Evolutionary conservation across 768 basidiomycete species (phyloP).

Genomic region (Boletellus ananiceps): DNA sequence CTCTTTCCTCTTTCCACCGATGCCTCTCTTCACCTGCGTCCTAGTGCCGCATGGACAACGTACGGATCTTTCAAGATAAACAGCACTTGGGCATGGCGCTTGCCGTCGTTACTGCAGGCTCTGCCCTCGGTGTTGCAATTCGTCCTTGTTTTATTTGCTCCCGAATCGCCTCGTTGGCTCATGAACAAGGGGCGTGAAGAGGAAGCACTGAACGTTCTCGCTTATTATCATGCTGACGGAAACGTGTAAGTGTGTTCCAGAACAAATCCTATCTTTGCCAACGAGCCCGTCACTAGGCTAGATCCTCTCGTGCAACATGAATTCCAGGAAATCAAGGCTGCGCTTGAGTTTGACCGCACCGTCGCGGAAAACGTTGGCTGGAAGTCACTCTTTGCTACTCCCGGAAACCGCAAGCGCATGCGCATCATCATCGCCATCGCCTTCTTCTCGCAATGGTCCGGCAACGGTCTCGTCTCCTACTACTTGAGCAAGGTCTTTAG

Average conservation of each 20-base stretch:
- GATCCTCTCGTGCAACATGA: constrained; percentile 71
- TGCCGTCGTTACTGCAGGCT: constrained; percentile 71
- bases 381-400: constrained; percentile 60
- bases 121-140: constrained; percentile 68
- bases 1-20: background rate
- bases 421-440: constrained; percentile 71
- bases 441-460: constrained; percentile 85
- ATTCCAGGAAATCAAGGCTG: constrained; percentile 76
- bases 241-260: constrained; percentile 41
- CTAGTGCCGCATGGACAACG: constrained; percentile 77
- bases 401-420: constrained; percentile 74
- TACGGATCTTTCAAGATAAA: constrained; percentile 73
- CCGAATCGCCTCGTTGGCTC: constrained; percentile 85
- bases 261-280: background rate
- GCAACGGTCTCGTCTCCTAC: constrained; percentile 80
- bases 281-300: constrained; percentile 29
- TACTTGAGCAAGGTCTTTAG: constrained; percentile 73
- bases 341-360: constrained; percentile 62
- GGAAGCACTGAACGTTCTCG: constrained; percentile 64
- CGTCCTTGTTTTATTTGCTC: constrained; percentile 58
- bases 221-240: constrained; percentile 81
- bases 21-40: background rate
- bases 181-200: constrained; percentile 68
- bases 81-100: constrained; percentile 76
- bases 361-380: constrained; percentile 60